Evolutionary conservation across 306 rosid species (phyloP).

Genomic region (Rubus idaeus): DNA sequence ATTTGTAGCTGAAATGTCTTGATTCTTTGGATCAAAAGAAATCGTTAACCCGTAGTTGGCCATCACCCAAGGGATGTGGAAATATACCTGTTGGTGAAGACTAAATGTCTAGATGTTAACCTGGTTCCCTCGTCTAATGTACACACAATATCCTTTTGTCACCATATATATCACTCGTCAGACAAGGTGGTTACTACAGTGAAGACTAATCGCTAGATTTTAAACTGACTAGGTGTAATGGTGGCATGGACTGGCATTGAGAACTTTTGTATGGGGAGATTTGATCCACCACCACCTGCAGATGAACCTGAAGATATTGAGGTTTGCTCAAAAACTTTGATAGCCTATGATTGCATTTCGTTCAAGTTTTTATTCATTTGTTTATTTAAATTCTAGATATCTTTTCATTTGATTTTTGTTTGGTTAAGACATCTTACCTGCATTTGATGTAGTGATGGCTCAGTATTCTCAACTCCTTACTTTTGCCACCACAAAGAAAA

Average conservation of each 20-base stretch:
- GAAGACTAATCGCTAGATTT: conserved; percentile 4
- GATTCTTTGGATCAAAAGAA: conserved; percentile 1
- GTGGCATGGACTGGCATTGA: conserved; percentile 99
- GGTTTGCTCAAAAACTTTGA: conserved; percentile 44
- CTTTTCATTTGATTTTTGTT: background rate
- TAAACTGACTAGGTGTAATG: conserved; percentile 73
- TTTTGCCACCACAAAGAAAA: background rate
- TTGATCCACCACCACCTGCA: conserved; percentile 89
- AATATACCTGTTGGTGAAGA: background rate
- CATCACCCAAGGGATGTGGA: background rate
- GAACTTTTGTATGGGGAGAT: conserved; percentile 81
- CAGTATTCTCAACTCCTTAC: background rate
- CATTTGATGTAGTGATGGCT: background rate
- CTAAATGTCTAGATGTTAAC: too few species aligned
- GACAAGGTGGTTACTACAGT: background rate
- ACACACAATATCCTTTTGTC: background rate
- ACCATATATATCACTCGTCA: background rate
- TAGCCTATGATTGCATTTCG: background rate
- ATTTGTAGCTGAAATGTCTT: background rate
- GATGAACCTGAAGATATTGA: conserved; percentile 77
- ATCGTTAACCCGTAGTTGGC: background rate
- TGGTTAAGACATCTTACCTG: background rate
- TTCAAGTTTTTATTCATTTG: background rate
- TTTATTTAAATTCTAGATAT: background rate
- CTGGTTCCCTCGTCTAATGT: background rate